These are phyloP conservation scores for Teunomyces barrocoloradensis DNA, from an alignment of 805 yeast genomes.

Conservation along the genomic window DNA sequence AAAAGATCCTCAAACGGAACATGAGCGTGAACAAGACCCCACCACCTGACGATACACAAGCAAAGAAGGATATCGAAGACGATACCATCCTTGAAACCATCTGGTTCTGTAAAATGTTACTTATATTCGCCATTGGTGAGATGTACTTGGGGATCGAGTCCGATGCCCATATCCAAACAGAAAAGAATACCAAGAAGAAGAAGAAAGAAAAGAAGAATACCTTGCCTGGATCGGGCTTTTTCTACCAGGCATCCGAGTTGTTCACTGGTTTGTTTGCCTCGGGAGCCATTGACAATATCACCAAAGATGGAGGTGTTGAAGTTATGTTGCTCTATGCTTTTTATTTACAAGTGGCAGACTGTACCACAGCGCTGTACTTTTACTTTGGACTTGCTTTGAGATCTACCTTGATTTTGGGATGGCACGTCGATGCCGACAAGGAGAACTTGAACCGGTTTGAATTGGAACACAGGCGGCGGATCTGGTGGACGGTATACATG, in stretches of 20 bases:
- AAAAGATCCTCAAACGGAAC: slow-evolving; percentile 36
- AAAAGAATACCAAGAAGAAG: slow-evolving; percentile 12
- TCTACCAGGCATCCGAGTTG: slow-evolving; percentile 74
- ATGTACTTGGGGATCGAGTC: slow-evolving; percentile 79
- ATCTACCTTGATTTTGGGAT: slow-evolving; percentile 68
- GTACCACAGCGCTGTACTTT: slow-evolving; percentile 77
- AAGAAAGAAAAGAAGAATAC: slow-evolving; percentile 29
- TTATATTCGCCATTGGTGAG: slow-evolving; percentile 78
- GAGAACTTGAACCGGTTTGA: slow-evolving; percentile 53
- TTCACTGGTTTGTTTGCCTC: slow-evolving; percentile 75
- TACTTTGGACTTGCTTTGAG: slow-evolving; percentile 76
- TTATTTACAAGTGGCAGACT: slow-evolving; percentile 79
- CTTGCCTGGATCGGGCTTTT: slow-evolving; percentile 76
- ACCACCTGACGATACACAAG: slow-evolving; percentile 37
- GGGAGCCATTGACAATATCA: slow-evolving; percentile 75
- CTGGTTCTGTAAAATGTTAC: slow-evolving; percentile 73
- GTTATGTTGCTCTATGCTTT: slow-evolving; percentile 73
- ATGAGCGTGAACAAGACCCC: slow-evolving; percentile 15
- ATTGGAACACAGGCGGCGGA: slow-evolving; percentile 49
- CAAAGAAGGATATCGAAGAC: slow-evolving; percentile 42
- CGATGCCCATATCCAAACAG: slow-evolving; percentile 50
- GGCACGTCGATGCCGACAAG: slow-evolving; percentile 80
- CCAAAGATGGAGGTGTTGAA: slow-evolving; percentile 78
- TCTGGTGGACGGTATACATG: slow-evolving; percentile 52
- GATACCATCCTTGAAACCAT: slow-evolving; percentile 70